These are phyloP conservation scores for Madurella mycetomatis DNA, from an alignment of 2,329 filamentous ascomycete genomes.

Conservation along the genomic window DNA sequence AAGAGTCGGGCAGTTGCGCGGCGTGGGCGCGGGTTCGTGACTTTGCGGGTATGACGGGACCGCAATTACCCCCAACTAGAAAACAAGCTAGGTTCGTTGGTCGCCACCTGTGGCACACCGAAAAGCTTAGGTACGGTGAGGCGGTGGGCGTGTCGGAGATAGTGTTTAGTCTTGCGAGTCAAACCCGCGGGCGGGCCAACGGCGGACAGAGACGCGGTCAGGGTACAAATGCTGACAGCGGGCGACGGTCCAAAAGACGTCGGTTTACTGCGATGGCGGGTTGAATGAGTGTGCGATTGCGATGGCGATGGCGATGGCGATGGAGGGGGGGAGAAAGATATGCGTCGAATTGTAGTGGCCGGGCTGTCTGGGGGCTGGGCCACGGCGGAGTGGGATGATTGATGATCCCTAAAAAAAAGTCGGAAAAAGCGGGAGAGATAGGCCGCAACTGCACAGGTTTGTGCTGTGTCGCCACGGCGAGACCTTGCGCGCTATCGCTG, in stretches of 20 bases:
- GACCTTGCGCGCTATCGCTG: slow-evolving; percentile 10
- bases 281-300: neutral
- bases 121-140: slow-evolving; percentile 17
- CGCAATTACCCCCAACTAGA: neutral
- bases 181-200: neutral
- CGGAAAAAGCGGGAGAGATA: slow-evolving; percentile 3
- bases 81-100: slow-evolving; percentile 9
- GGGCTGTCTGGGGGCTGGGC: slow-evolving; percentile 16
- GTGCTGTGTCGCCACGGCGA: neutral
- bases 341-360: slow-evolving; percentile 15
- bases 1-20: neutral
- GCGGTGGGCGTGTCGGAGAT: slow-evolving; percentile 11
- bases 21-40: neutral
- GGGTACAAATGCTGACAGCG: neutral
- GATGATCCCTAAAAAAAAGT: neutral
- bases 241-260: neutral
- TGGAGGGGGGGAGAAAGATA: slow-evolving; percentile 6
- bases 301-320: slow-evolving; percentile 1
- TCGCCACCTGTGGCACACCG: slow-evolving; percentile 23
- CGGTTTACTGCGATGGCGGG: neutral
- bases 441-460: neutral
- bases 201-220: neutral
- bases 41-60: slow-evolving; percentile 2
- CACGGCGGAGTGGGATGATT: slow-evolving; percentile 11
- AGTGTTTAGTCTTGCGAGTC: slow-evolving; percentile 2